phyloP scores from a whole-genome alignment of 2,329 filamentous ascomycete genomes.

The Fusarium drepaniforme region DNA sequence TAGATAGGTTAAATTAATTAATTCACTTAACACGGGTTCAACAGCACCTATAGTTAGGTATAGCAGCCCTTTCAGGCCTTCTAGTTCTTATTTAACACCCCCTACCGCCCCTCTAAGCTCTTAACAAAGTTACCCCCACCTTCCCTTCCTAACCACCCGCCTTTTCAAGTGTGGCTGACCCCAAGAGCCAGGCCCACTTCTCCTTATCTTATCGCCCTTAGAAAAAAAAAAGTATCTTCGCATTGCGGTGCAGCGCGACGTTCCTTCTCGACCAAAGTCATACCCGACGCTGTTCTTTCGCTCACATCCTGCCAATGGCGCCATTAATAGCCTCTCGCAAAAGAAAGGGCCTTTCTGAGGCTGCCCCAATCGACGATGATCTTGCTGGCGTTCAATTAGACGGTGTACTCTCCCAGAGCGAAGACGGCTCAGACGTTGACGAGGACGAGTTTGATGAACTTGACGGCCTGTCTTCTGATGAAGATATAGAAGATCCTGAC shows the following conservation, averaged over 20 bases:
- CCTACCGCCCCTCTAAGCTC: too few species aligned
- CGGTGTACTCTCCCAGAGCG: constrained; percentile 67
- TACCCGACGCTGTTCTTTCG: neutral
- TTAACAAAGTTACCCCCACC: neutral
- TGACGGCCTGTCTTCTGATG: constrained; percentile 29
- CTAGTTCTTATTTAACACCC: too few species aligned
- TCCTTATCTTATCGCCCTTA: constrained; percentile 32
- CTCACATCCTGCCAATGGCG: constrained; percentile 33
- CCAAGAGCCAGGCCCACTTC: neutral
- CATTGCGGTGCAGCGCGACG: neutral
- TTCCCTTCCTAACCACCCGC: neutral
- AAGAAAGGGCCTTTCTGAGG: constrained; percentile 37
- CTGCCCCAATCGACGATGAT: constrained; percentile 32
- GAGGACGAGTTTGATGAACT: constrained; percentile 50
- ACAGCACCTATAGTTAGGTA: too few species aligned
- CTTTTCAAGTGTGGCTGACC: neutral
- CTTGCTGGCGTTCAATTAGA: constrained; percentile 64
- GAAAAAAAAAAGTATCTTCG: constrained; percentile 16
- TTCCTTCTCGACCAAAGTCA: neutral
- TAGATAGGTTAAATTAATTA: too few species aligned
- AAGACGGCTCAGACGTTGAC: constrained; percentile 69
- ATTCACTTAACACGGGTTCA: too few species aligned
- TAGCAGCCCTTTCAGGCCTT: too few species aligned
- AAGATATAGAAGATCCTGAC: constrained; percentile 39
- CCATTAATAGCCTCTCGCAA: constrained; percentile 38